Percentiles rank a stretch among this genome's conserved stretches.
Evolutionary conservation across 345 rosid species (phyloP).

Genomic region (Heritiera littoralis): DNA sequence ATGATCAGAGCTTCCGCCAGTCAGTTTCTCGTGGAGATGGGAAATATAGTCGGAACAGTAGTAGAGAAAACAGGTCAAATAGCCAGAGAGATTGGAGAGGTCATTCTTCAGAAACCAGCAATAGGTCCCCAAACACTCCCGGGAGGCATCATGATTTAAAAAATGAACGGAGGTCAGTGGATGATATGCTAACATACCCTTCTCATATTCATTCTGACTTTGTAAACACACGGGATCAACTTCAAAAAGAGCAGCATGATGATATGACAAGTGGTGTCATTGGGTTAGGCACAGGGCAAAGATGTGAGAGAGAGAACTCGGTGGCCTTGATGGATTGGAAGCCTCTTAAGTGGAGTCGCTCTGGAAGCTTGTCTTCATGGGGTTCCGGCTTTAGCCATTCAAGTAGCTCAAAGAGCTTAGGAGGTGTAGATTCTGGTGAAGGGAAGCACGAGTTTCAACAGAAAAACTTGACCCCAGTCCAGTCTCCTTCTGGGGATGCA

Average conservation of each 20-base stretch:
- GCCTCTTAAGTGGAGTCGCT: constrained; percentile 67
- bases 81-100: constrained; percentile 73
- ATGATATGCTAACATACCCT: constrained; percentile 47
- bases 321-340: constrained; percentile 56
- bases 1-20: constrained; percentile 53
- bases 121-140: constrained; percentile 52
- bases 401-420: constrained; percentile 77
- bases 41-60: constrained; percentile 57
- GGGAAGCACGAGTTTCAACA: constrained; percentile 49
- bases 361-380: constrained; percentile 78
- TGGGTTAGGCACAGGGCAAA: constrained; percentile 50
- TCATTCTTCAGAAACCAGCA: constrained; percentile 64
- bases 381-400: constrained; percentile 87
- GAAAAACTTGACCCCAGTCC: constrained; percentile 46
- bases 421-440: constrained; percentile 63
- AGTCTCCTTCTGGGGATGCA: constrained; percentile 69
- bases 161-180: constrained; percentile 57
- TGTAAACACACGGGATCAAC: constrained; percentile 52
- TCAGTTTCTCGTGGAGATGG: constrained; percentile 66
- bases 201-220: constrained; percentile 50
- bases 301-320: constrained; percentile 55
- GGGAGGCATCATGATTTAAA: constrained; percentile 59
- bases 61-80: constrained; percentile 56
- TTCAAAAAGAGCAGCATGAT: constrained; percentile 60
- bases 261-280: constrained; percentile 38